Percentiles rank a stretch among this genome's conserved stretches.
Evolutionary conservation across 2,329 filamentous ascomycete genomes (phyloP).

Genomic region (Fusarium sp.): DNA sequence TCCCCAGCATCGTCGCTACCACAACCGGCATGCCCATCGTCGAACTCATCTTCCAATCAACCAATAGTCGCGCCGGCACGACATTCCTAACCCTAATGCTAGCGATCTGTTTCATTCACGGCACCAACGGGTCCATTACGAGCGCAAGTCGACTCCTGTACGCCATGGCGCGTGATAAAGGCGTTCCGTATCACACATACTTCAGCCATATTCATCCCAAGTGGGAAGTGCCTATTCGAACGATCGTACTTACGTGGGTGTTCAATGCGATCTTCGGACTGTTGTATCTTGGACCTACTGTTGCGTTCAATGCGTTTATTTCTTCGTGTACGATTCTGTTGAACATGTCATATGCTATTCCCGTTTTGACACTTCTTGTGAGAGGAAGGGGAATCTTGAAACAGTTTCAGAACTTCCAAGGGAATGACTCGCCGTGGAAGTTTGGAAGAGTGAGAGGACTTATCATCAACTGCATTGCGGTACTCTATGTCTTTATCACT

Average conservation of each 20-base stretch:
- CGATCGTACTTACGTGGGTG: slow-evolving; percentile 23
- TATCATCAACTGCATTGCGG: slow-evolving; percentile 28
- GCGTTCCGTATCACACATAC: slow-evolving; percentile 20
- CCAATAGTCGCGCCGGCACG: slow-evolving; percentile 53
- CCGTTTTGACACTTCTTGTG: slow-evolving; percentile 23
- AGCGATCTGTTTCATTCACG: slow-evolving; percentile 58
- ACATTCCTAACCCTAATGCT: slow-evolving; percentile 56
- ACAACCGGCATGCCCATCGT: slow-evolving; percentile 59
- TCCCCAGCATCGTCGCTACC: slow-evolving; percentile 50
- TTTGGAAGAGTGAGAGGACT: slow-evolving; percentile 16
- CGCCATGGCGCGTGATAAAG: slow-evolving; percentile 44
- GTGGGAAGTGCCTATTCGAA: slow-evolving; percentile 28
- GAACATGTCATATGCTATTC: slow-evolving; percentile 37
- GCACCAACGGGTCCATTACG: slow-evolving; percentile 58
- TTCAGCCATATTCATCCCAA: slow-evolving; percentile 30
- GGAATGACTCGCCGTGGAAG: slow-evolving; percentile 15
- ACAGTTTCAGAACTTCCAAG: slow-evolving; percentile 1
- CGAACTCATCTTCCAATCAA: slow-evolving; percentile 58
- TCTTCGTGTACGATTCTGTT: slow-evolving; percentile 39
- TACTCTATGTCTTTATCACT: slow-evolving; percentile 35
- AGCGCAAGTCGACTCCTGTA: slow-evolving; percentile 57
- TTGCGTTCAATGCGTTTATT: slow-evolving; percentile 37
- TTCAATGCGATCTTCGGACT: slow-evolving; percentile 37
- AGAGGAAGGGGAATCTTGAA: slow-evolving; percentile 11
- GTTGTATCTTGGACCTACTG: slow-evolving; percentile 29